These are phyloP conservation scores for Pelagophyceae sp. DNA, from an alignment of 352 stramenopile genomes.

Conservation along the genomic window DNA sequence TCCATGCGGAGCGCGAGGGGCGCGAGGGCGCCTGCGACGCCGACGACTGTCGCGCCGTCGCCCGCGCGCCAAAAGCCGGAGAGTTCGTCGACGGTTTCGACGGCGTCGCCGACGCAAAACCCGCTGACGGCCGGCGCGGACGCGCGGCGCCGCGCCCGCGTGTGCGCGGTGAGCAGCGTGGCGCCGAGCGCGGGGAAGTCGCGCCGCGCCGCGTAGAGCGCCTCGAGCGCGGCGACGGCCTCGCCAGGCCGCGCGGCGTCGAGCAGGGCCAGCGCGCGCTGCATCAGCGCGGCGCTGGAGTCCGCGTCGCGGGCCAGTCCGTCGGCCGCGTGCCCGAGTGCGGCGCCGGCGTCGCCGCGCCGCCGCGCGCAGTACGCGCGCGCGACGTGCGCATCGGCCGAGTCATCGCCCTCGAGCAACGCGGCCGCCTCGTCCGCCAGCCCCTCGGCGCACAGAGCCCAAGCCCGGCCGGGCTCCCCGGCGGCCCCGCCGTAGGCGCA, in stretches of 20 bases:
- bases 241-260: neutral
- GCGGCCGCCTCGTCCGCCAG: neutral
- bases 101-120: neutral
- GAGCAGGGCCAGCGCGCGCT: neutral
- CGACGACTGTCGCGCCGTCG: neutral
- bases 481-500: neutral
- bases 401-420: neutral
- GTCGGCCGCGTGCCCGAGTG: neutral
- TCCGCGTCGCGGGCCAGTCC: neutral
- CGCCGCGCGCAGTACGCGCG: neutral
- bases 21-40: neutral
- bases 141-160: neutral
- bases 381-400: neutral
- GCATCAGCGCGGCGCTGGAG: neutral
- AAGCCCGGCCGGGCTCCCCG: neutral
- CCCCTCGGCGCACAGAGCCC: neutral
- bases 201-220: neutral
- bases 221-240: neutral
- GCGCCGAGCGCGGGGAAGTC: neutral
- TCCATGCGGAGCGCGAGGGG: constrained; percentile 8
- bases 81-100: neutral
- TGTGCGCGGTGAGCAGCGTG: neutral
- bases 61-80: neutral
- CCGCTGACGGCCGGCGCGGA: neutral
- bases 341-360: neutral